Conservation (phyloP, 2,329 filamentous ascomycete species). For the Penicillium sp. region DNA sequence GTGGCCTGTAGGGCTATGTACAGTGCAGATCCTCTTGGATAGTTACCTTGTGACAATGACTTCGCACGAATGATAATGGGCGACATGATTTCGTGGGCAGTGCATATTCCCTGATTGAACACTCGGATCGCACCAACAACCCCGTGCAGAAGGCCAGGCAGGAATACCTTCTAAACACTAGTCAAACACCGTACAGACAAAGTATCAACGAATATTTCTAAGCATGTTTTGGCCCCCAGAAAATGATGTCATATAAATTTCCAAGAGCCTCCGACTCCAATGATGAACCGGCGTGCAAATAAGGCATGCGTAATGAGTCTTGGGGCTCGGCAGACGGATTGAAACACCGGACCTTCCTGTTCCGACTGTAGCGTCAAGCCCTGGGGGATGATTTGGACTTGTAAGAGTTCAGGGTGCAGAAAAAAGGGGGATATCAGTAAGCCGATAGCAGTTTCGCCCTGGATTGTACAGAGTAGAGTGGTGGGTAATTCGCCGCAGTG, state of each 20-base stretch:
- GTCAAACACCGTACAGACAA: background rate
- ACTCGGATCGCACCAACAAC: background rate
- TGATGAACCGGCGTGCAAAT: background rate
- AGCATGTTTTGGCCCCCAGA: background rate
- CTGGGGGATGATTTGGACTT: too few species aligned
- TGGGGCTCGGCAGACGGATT: background rate
- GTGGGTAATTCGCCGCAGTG: background rate
- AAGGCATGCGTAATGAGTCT: background rate
- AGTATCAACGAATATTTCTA: background rate
- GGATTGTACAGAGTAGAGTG: background rate
- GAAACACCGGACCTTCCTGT: background rate
- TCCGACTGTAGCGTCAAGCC: background rate
- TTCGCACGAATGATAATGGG: background rate
- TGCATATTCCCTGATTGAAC: background rate
- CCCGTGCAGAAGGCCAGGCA: background rate
- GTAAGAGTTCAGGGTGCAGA: too few species aligned
- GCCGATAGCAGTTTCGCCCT: background rate
- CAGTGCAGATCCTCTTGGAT: background rate
- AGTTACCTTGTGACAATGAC: background rate
- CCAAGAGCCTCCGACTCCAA: background rate
- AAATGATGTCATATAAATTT: constrained; percentile 1
- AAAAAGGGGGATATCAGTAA: background rate
- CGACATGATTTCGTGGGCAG: background rate
- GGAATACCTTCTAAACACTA: background rate
- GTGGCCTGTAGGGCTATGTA: background rate